A percentile compares a stretch with the other conserved stretches of the same genome.
Evolutionary conservation across 345 rosid genomes (phyloP).

Genomic region (Carallia brachiata): DNA sequence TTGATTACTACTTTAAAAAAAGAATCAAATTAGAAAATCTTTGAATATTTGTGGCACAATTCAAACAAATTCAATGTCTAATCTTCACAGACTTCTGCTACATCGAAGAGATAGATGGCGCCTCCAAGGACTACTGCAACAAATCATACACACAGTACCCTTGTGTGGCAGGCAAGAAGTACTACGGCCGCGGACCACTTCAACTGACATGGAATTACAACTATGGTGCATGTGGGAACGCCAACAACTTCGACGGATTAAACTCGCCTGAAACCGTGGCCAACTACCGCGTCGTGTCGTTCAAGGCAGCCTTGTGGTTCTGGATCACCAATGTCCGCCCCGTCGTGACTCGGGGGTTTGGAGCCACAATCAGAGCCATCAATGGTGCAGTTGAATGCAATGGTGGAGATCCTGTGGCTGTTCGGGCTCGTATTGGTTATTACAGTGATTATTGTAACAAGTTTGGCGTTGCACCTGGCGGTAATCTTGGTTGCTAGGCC

Average conservation of each 20-base stretch:
- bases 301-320: slow-evolving; percentile 46
- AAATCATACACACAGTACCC: slow-evolving; percentile 40
- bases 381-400: slow-evolving; percentile 41
- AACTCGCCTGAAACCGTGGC: slow-evolving; percentile 44
- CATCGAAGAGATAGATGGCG: slow-evolving; percentile 54
- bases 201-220: slow-evolving; percentile 53
- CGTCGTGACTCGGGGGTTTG: slow-evolving; percentile 40
- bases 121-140: slow-evolving; percentile 37
- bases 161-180: slow-evolving; percentile 44
- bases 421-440: slow-evolving; percentile 35
- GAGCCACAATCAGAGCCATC: slow-evolving; percentile 48
- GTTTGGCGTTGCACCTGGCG: slow-evolving; percentile 44
- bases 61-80: too few species aligned
- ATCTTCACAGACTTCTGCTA: slow-evolving; percentile 51
- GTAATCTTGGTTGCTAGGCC: slow-evolving; percentile 37
- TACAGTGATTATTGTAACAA: slow-evolving; percentile 39
- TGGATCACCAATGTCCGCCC: slow-evolving; percentile 43
- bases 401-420: slow-evolving; percentile 25
- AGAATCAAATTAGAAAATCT: too few species aligned
- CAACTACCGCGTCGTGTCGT: slow-evolving; percentile 33
- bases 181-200: slow-evolving; percentile 48
- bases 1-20: too few species aligned
- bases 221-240: slow-evolving; percentile 42
- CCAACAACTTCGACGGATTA: slow-evolving; percentile 34
- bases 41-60: too few species aligned